Percentiles rank a stretch among this genome's conserved stretches.
phyloP scores from a whole-genome alignment of 352 stramenopile species.

The Globisporangium okanoganense region DNA sequence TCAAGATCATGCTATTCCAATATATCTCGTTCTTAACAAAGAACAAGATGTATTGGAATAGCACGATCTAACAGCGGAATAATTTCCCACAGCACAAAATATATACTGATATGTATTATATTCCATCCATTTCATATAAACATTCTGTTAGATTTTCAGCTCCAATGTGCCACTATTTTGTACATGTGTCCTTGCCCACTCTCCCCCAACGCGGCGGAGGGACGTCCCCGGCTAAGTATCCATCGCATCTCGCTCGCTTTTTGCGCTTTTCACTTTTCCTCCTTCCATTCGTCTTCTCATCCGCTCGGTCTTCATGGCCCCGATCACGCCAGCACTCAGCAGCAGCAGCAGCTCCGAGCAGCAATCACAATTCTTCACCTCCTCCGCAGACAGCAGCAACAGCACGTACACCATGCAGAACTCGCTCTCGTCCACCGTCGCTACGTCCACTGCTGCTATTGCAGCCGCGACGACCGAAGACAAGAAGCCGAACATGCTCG shows the following conservation, averaged over 20 bases:
- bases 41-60: too few relatives aligned
- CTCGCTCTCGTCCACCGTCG: slow-evolving; percentile 13
- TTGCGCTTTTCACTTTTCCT: slow-evolving; percentile 1
- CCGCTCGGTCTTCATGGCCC: slow-evolving; percentile 27
- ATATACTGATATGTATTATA: too few relatives aligned
- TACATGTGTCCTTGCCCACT: neutral
- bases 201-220: neutral
- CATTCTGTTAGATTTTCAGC: neutral
- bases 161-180: neutral
- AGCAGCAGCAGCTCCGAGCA: slow-evolving; percentile 15
- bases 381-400: neutral
- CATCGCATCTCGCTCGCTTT: slow-evolving; percentile 1
- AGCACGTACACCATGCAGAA: slow-evolving; percentile 30
- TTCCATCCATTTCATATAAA: too few relatives aligned
- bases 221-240: slow-evolving; percentile 6
- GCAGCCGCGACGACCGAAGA: neutral
- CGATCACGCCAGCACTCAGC: slow-evolving; percentile 26
- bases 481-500: slow-evolving; percentile 19
- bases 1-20: neutral
- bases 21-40: too few relatives aligned
- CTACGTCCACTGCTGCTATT: neutral
- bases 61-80: too few relatives aligned
- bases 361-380: slow-evolving; percentile 9
- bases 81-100: too few relatives aligned
- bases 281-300: slow-evolving; percentile 13